Base-by-base conservation (phyloP, 176 grass and related monocot genomes). In the Avena sativa region DNA sequence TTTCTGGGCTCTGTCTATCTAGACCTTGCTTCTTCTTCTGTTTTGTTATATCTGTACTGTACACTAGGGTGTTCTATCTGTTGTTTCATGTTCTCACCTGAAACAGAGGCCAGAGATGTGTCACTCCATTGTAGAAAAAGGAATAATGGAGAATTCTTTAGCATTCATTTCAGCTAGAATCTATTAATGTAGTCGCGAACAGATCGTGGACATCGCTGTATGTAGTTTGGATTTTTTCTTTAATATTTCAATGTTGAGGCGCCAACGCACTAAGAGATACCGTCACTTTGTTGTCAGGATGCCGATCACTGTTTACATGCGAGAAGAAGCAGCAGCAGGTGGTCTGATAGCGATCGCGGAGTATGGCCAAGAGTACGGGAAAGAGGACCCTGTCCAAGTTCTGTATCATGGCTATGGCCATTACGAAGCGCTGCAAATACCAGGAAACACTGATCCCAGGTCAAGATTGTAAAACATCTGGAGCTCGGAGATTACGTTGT, bases 401-500 rank as follows among this genome's bases (percentile, higher is more conserved):
- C 87, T 95, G 50, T 95, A 91, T 73, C 77, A 95, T 89, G 89
- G 94, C 30, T 95, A 85, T 78, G 94, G 94, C 34, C 94, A 93
- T 67, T 95, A 95, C 62, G 94, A 95, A 26, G 94, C 91, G 11
- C 66, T 93, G 12, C 78, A 79, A 3, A 84, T 93, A 79, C 85
- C 87, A 48, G 72, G 47, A 80, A 83, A 47, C 8, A 71, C 64
- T 78, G 47, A 53, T 51, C 50, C 89, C 67, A 86, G 70, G 83
- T 93, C 91, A 77, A 95, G 78, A 71, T 4, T 93, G 50, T 95
- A 86, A 66, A 15, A 79, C 9, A 5, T 72, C 40, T 58, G 60
- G 44, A 82, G 12, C 49, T 47, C 32, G 17, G 19, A 57, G 46
- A 68, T 34, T 57, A 74, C 11, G 36, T 3, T 47, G 83, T 74